These are phyloP conservation scores for Aspergillus cavernicola DNA, from an alignment of 495 filamentous ascomycete species.

Conservation along the genomic window DNA sequence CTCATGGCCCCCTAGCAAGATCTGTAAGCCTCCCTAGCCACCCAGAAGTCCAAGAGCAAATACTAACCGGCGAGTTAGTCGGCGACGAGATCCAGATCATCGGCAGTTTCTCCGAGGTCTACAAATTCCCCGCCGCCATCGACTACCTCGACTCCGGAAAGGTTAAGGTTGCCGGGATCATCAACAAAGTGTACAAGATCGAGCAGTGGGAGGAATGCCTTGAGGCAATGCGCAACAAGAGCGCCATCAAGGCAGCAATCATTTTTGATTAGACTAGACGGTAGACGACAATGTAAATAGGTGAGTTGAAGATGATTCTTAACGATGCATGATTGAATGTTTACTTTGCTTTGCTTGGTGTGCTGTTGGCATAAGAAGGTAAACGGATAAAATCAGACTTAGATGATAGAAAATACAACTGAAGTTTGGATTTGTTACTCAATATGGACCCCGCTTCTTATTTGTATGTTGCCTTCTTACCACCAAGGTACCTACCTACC, in stretches of 20 bases:
- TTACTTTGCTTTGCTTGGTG: not conserved
- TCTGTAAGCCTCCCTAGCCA: constrained; percentile 44
- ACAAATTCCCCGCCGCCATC: constrained; percentile 70
- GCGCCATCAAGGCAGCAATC: constrained; percentile 68
- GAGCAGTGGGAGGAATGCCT: constrained; percentile 44
- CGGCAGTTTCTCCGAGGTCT: constrained; percentile 65
- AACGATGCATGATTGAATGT: constrained; percentile 1
- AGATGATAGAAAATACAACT: not conserved
- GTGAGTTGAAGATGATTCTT: constrained; percentile 1
- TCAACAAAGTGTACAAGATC: constrained; percentile 49
- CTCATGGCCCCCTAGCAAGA: constrained; percentile 64
- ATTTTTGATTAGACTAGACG: constrained; percentile 60
- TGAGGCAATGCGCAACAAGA: constrained; percentile 55
- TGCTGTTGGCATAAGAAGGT: not conserved
- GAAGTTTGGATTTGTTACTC: not conserved
- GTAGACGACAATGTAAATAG: too few relatives aligned
- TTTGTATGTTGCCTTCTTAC: not conserved
- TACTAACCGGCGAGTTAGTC: constrained; percentile 23
- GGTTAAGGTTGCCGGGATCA: constrained; percentile 55
- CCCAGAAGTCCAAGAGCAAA: too few relatives aligned
- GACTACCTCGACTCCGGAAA: constrained; percentile 65
- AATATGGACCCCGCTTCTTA: too few relatives aligned
- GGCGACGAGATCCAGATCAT: constrained; percentile 66
- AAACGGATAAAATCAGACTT: not conserved
- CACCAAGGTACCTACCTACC: not conserved